These are phyloP conservation scores for Penicillium odoratum DNA, from an alignment of 495 filamentous ascomycete genomes.

Conservation along the genomic window DNA sequence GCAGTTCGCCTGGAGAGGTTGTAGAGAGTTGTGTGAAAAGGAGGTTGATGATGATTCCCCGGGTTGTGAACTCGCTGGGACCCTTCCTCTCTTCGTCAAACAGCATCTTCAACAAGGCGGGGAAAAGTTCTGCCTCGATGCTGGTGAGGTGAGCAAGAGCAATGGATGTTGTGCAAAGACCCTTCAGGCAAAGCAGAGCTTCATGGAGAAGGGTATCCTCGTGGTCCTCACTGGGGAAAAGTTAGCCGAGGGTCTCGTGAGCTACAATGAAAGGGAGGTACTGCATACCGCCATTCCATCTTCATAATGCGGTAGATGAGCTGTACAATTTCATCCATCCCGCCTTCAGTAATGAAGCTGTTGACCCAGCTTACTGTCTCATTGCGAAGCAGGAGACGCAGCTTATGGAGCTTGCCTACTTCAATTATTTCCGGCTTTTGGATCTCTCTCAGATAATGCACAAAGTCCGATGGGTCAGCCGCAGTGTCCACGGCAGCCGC, in stretches of 20 bases:
- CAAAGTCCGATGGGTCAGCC: slow-evolving; percentile 73
- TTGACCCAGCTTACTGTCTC: slow-evolving; percentile 96
- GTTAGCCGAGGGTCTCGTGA: slow-evolving; percentile 15
- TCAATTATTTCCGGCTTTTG: slow-evolving; percentile 80
- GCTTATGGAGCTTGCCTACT: slow-evolving; percentile 91
- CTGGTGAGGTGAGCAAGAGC: slow-evolving; percentile 78
- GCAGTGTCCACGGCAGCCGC: slow-evolving; percentile 46
- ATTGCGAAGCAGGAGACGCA: slow-evolving; percentile 85
- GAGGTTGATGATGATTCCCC: slow-evolving; percentile 80
- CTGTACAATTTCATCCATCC: slow-evolving; percentile 87
- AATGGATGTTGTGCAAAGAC: slow-evolving; percentile 84
- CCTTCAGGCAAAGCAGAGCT: slow-evolving; percentile 89
- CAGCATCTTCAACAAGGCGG: slow-evolving; percentile 80
- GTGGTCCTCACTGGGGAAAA: slow-evolving; percentile 78
- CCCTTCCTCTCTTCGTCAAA: slow-evolving; percentile 98
- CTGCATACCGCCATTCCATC: slow-evolving; percentile 88
- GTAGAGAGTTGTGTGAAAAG: slow-evolving; percentile 80
- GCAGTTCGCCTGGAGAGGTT: slow-evolving; percentile 48
- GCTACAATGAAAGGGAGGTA: neutral
- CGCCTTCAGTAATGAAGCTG: slow-evolving; percentile 80
- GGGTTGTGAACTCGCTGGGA: slow-evolving; percentile 91
- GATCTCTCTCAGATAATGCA: slow-evolving; percentile 73
- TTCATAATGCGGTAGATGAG: slow-evolving; percentile 88
- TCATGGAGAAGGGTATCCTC: slow-evolving; percentile 93
- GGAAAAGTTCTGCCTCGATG: slow-evolving; percentile 80